These are phyloP conservation scores for Aspergillus tanneri DNA, from an alignment of 2,329 filamentous ascomycete genomes.

Conservation along the genomic window DNA sequence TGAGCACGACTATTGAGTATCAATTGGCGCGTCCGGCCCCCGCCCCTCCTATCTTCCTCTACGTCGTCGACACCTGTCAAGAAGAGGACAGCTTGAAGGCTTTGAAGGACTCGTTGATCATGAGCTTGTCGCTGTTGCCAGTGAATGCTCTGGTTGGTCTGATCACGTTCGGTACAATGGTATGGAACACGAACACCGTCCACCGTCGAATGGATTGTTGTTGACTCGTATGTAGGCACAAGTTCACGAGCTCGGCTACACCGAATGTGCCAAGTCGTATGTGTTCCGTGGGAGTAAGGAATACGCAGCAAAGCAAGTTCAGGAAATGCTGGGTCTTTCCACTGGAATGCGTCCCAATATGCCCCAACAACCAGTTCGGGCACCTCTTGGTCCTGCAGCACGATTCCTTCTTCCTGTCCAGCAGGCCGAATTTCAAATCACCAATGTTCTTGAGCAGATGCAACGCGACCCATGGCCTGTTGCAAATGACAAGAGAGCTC, in stretches of 20 bases:
- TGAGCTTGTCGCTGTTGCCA: constrained; percentile 64
- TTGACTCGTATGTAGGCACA: constrained; percentile 61
- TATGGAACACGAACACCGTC: constrained; percentile 39
- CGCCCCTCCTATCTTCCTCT: constrained; percentile 66
- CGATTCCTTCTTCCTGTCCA: constrained; percentile 92
- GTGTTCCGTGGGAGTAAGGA: constrained; percentile 98
- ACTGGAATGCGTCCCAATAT: constrained; percentile 71
- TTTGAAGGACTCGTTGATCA: constrained; percentile 65
- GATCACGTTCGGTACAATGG: constrained; percentile 82
- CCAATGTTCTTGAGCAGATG: constrained; percentile 89
- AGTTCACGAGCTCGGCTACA: constrained; percentile 97
- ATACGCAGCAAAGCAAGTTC: constrained; percentile 97
- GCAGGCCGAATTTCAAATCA: constrained; percentile 95
- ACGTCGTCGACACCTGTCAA: constrained; percentile 68
- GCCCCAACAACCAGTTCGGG: constrained; percentile 70
- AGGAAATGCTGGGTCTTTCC: constrained; percentile 90
- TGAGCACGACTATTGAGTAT: constrained; percentile 67
- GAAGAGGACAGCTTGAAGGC: constrained; percentile 67
- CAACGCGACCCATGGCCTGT: constrained; percentile 98
- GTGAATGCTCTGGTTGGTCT: constrained; percentile 64
- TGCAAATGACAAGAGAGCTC: constrained; percentile 82
- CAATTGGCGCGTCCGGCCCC: constrained; percentile 61
- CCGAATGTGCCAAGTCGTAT: constrained; percentile 96
- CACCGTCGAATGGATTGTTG: constrained; percentile 9
- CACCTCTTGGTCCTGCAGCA: constrained; percentile 74